Evolutionary conservation across 306 rosid genomes (phyloP), one percentile per base, ranked within the genome.

Genomic region (Benincasa hispida): DNA sequence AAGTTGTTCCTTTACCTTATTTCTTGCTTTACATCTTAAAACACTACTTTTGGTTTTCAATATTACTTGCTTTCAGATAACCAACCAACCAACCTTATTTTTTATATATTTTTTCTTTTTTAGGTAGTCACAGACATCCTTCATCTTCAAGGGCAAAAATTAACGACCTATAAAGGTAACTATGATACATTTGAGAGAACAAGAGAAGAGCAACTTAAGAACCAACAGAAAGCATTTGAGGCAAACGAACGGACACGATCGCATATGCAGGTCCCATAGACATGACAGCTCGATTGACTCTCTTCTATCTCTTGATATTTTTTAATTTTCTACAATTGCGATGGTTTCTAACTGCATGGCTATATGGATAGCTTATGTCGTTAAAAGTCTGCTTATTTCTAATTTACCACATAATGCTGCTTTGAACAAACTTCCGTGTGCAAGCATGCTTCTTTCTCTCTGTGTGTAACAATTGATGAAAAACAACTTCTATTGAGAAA

Each of bases 131-230:
- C 99, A 0, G 97, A 94, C 83, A 86, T 94, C 68, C 86, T 94
- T 85, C 97, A 94, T 81, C 86, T 94, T 78, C 99, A 94, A 76
- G 89, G 85, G 78, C 93, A 94, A 84, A 89, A 94, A 61, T 83
- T 94, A 82, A 82, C 72, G 41, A 75, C 89, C 8, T 94, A 88
- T 81, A 94, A 82, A 83, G 98, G 99, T 28, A 63, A 94, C 80
- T 94, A 92, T 88, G 99, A 94, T 88, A 89, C 67, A 39, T 94
- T 92, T 90, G 99, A 94, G 90, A 89, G 76, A 90, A 94, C 98
- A 14, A 85, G 98, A 76, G 89, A 84, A 67, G 99, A 92, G 78
- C 95, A 87, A 79, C 74, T 94, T 76, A 94, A 94, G 83, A 94
- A 94, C 85, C 89, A 90, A 80, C 96, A 83, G 77, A 94, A 94